Evolutionary conservation across 1,284 basidiomycete species (phyloP), one percentile per base, ranked within the genome.

Genomic region (Coriolopsis trogii): DNA sequence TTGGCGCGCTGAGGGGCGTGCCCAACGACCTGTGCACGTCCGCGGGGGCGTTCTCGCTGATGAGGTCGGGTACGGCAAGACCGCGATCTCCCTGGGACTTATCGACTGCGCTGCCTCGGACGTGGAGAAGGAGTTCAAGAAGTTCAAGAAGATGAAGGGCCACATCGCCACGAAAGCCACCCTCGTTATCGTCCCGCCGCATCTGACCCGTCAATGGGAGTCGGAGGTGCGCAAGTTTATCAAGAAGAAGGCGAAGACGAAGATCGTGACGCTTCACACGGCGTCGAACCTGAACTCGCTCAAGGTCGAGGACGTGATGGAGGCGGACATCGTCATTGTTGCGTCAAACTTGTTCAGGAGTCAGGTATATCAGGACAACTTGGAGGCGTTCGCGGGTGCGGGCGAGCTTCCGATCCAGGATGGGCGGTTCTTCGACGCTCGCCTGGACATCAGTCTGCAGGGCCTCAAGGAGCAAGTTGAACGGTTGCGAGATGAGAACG

Each of bases 31-130:
- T 0, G 81, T 93, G 46, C 78, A 75, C 55, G 74, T 97, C 21
- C 81, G 91, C 41, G 95, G 95, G 13, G 95, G 95, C 24, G 95
- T 98, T 46, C 82, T 98, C 40, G 95, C 95, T 7, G 95, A 98
- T 64, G 89, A 96, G 68, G 95, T 98, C 59, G 95, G 95, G 43
- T 98, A 98, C 66, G 95, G 95, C 28, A 98, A 98, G 74, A 98
- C 95, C 0, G 94, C 94, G 23, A 97, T 98, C 61, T 94, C 93
- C 0, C 80, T 98, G 18, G 95, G 89, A 9, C 78, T 98, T 48
- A 89, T 96, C 57, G 87, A 90, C 63, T 87, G 83, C 63, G 78
- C 81, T 49, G 73, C 71, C 46, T 79, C 82, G 60, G 70, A 77
- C 31, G 80, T 89, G 26, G 75, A 77, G 49, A 74, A 78, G 46